Percentiles rank a stretch among this genome's conserved stretches.
Conservation (phyloP, 805 yeast species). For the Saccharomyces eubayanus region DNA sequence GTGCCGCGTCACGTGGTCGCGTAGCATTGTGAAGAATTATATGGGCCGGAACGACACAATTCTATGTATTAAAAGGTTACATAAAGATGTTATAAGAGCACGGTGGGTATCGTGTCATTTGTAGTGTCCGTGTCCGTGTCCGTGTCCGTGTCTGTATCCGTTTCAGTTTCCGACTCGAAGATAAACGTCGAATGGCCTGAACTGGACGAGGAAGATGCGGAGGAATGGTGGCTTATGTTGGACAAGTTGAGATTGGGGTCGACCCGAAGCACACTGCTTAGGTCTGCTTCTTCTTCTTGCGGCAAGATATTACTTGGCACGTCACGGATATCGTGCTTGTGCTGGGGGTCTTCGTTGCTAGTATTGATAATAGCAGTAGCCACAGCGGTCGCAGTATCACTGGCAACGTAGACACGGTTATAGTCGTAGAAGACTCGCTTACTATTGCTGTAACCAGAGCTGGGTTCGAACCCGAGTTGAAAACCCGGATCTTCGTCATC, state of each 20-base stretch:
- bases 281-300: not conserved
- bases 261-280: not conserved
- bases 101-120: not conserved
- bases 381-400: not conserved
- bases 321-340: not conserved
- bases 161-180: not conserved
- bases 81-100: not conserved
- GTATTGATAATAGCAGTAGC: not conserved
- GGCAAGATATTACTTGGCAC: not conserved
- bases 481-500: not conserved
- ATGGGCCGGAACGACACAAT: not conserved
- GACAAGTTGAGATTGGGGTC: not conserved
- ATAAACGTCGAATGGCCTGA: not conserved
- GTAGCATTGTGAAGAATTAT: not conserved
- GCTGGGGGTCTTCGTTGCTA: not conserved
- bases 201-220: not conserved
- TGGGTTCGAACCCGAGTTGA: not conserved
- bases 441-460: not conserved
- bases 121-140: not conserved
- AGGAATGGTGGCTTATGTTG: not conserved
- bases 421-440: not conserved
- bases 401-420: not conserved
- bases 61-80: not conserved
- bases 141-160: not conserved
- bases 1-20: not conserved